A percentile compares a stretch with the other conserved stretches of the same genome.
Evolutionary conservation across 345 rosid genomes (phyloP).

Genomic region (Populus ilicifolia): DNA sequence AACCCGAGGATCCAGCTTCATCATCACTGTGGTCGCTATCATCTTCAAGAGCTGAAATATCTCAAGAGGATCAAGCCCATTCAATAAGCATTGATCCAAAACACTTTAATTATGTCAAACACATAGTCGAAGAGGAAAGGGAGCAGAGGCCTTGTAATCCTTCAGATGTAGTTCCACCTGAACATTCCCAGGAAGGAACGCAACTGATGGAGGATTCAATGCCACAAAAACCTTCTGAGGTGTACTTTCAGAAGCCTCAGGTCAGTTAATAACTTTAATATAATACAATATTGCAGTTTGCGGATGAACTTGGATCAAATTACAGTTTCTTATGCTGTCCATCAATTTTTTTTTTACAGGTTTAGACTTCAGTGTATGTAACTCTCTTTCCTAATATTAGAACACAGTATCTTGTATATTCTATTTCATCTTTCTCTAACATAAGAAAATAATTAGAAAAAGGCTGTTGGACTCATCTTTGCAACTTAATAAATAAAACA

Average conservation of each 20-base stretch:
- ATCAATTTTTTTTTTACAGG: not conserved
- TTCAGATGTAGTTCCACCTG: conserved; percentile 8
- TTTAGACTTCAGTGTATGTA: not conserved
- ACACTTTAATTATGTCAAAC: conserved; percentile 15
- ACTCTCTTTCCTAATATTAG: not conserved
- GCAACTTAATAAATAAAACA: conserved; percentile 20
- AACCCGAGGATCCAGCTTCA: conserved; percentile 12
- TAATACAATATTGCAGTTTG: not conserved
- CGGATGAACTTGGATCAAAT: not conserved
- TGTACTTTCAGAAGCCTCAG: conserved; percentile 26
- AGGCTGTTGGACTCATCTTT: not conserved
- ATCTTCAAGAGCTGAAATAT: conserved; percentile 22
- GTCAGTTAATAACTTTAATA: conserved; percentile 26
- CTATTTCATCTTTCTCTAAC: not conserved
- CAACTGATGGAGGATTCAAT: conserved; percentile 2
- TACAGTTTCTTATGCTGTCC: not conserved
- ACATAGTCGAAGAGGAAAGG: conserved; percentile 3
- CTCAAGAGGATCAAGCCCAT: conserved; percentile 11
- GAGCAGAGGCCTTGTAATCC: not conserved
- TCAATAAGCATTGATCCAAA: conserved; percentile 7
- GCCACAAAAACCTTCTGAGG: conserved; percentile 17
- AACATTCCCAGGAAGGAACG: conserved; percentile 6
- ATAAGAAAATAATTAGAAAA: not conserved
- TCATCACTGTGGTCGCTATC: conserved; percentile 14
- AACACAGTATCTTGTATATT: not conserved